A percentile compares a stretch with the other conserved stretches of the same genome.
These are phyloP conservation scores for Punica granatum DNA, from an alignment of 345 rosid genomes.

Conservation along the genomic window DNA sequence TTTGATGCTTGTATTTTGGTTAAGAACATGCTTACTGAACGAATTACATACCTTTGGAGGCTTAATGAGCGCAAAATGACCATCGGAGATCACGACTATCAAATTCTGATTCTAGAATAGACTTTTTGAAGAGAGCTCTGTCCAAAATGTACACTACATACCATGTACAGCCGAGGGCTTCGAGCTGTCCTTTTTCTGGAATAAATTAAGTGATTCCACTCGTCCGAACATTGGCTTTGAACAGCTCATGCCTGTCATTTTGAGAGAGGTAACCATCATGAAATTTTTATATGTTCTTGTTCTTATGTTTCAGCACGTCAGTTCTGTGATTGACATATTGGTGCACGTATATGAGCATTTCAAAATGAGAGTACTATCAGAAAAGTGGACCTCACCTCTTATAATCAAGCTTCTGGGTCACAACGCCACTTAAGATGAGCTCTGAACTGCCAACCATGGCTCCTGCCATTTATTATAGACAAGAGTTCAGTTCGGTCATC, in stretches of 20 bases:
- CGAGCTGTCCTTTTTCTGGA: neutral
- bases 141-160: neutral
- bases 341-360: neutral
- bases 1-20: no score
- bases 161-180: neutral
- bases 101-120: neutral
- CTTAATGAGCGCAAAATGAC: no score
- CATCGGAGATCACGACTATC: neutral
- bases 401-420: conserved; percentile 61
- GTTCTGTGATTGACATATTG: neutral
- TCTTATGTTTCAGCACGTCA: neutral
- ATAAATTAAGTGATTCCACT: neutral
- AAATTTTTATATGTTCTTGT: neutral
- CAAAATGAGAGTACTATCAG: neutral
- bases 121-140: neutral
- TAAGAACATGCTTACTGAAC: no score
- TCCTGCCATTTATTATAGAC: neutral
- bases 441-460: conserved; percentile 32
- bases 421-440: conserved; percentile 61
- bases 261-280: neutral
- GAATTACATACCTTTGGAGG: no score
- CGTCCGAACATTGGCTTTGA: neutral
- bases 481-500: neutral
- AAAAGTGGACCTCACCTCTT: conserved; percentile 34
- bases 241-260: conserved; percentile 1